Percentiles rank a stretch among this genome's conserved stretches.
Conservation (phyloP, 805 yeast genomes). For the Kodamaea laetipori region DNA sequence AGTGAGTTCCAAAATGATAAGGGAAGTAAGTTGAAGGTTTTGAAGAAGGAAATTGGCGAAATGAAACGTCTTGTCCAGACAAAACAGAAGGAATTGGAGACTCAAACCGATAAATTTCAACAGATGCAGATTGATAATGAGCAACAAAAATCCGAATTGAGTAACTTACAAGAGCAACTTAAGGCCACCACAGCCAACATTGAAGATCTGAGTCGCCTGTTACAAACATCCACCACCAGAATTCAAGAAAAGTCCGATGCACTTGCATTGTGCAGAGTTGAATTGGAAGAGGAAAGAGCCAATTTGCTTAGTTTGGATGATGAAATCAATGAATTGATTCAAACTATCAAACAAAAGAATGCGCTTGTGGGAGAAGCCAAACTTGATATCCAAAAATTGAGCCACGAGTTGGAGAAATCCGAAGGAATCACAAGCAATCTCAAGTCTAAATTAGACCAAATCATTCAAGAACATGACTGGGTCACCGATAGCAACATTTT, state of each 20-base stretch:
- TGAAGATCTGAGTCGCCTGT: conserved; percentile 26
- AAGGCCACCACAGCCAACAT: conserved; percentile 15
- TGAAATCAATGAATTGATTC: conserved; percentile 65
- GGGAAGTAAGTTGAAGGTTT: conserved; percentile 72
- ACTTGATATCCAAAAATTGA: conserved; percentile 53
- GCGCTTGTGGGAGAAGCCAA: conserved; percentile 50
- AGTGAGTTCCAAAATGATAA: conserved; percentile 78
- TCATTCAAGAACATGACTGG: conserved; percentile 69
- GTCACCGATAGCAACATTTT: conserved; percentile 63
- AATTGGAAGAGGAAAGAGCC: conserved; percentile 56
- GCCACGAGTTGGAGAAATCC: conserved; percentile 56
- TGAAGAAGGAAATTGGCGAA: conserved; percentile 52
- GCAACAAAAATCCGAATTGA: conserved; percentile 61
- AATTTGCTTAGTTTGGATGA: conserved; percentile 70
- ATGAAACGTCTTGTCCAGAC: conserved; percentile 36
- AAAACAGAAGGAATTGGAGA: conserved; percentile 45
- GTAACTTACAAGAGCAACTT: conserved; percentile 44
- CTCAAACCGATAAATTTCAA: conserved; percentile 57
- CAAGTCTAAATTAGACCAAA: conserved; percentile 41
- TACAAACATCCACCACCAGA: conserved; percentile 3
- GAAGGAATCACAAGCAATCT: conserved; percentile 38
- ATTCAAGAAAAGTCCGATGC: conserved; percentile 26
- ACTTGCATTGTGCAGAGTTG: conserved; percentile 24
- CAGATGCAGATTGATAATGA: conserved; percentile 69
- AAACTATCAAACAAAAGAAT: conserved; percentile 44